Evolutionary conservation across 352 stramenopile species (phyloP).

Genomic region (Phytophthora europaea): DNA sequence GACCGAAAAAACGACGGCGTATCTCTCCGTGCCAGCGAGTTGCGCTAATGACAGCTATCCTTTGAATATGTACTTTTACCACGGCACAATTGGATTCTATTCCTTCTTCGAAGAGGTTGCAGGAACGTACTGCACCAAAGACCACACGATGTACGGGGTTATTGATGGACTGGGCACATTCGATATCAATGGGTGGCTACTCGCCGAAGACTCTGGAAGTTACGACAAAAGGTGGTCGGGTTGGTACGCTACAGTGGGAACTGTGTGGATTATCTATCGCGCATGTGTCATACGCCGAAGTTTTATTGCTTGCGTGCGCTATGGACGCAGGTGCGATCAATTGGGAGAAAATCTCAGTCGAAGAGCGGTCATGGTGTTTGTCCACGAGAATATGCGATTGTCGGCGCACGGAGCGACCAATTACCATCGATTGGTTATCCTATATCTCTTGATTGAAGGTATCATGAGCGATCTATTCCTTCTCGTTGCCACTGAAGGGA

Average conservation of each 20-base stretch:
- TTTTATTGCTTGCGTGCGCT: constrained; percentile 22
- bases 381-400: constrained; percentile 34
- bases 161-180: background rate
- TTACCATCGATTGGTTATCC: constrained; percentile 24
- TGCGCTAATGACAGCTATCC: background rate
- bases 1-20: background rate
- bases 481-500: constrained; percentile 28
- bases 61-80: constrained; percentile 1
- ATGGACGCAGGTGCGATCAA: constrained; percentile 5
- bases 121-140: background rate
- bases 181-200: background rate
- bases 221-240: background rate
- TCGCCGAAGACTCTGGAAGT: background rate
- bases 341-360: constrained; percentile 12
- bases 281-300: constrained; percentile 19
- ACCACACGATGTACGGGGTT: background rate
- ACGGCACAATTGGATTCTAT: constrained; percentile 2
- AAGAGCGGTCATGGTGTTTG: constrained; percentile 27
- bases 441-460: constrained; percentile 34
- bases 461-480: constrained; percentile 44
- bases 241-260: constrained; percentile 20
- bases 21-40: background rate
- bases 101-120: background rate
- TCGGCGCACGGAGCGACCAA: constrained; percentile 35
- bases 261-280: constrained; percentile 16